Evolutionary conservation across 768 basidiomycete species (phyloP).

Genomic region (Russula sp.): DNA sequence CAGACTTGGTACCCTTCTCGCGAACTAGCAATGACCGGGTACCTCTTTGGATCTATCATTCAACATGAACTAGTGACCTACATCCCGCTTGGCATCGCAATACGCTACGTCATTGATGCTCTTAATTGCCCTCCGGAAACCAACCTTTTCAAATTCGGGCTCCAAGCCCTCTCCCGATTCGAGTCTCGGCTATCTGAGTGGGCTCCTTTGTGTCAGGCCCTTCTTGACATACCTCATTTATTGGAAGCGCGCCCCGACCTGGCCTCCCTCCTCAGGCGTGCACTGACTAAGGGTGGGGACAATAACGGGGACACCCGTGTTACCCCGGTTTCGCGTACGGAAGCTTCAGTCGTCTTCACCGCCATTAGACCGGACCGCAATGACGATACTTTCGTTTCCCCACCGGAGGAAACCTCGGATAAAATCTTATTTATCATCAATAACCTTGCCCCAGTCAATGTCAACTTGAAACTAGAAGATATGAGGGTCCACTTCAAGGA

Average conservation of each 20-base stretch:
- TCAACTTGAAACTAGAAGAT: constrained; percentile 78
- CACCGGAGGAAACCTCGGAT: constrained; percentile 85
- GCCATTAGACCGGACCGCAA: constrained; percentile 68
- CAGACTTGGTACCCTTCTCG: constrained; percentile 91
- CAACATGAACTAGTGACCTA: constrained; percentile 89
- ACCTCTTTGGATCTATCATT: constrained; percentile 93
- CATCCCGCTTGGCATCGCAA: constrained; percentile 91
- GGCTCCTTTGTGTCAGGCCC: constrained; percentile 84
- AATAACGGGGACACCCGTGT: constrained; percentile 31
- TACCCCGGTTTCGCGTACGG: constrained; percentile 27
- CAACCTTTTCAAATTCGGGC: constrained; percentile 92
- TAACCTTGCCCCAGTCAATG: constrained; percentile 92
- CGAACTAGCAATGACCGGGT: constrained; percentile 92
- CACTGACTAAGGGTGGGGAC: constrained; percentile 49
- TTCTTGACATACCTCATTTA: constrained; percentile 82
- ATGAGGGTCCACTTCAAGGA: constrained; percentile 83
- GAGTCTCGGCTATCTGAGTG: constrained; percentile 85
- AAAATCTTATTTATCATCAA: constrained; percentile 97
- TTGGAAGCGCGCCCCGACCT: constrained; percentile 82
- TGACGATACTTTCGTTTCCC: constrained; percentile 54
- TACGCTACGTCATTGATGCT: constrained; percentile 94
- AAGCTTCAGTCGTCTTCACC: constrained; percentile 56
- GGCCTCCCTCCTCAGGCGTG: constrained; percentile 59
- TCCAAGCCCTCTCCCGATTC: constrained; percentile 84
- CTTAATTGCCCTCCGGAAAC: constrained; percentile 85